These are phyloP conservation scores for Cinnamomum micranthum DNA, from an alignment of 164 flowering plant species.

Conservation along the genomic window DNA sequence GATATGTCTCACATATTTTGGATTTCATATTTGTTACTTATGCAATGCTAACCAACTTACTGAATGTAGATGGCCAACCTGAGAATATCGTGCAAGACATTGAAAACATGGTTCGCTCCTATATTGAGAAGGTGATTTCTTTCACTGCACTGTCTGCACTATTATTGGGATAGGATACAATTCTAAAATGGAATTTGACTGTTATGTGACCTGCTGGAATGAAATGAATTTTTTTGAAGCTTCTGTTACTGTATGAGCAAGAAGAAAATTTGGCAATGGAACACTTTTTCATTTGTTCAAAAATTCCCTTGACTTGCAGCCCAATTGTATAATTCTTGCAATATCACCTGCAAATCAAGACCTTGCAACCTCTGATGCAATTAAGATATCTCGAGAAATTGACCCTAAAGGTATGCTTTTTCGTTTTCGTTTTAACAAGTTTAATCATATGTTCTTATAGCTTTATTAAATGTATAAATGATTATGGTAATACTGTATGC, in stretches of 20 bases:
- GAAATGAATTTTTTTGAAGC: neutral
- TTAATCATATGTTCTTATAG: neutral
- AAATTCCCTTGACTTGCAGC: constrained; percentile 49
- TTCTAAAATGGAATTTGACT: no score
- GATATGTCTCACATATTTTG: neutral
- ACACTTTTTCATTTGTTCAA: neutral
- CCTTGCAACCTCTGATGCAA: constrained; percentile 99
- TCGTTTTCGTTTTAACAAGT: neutral
- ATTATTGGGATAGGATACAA: no score
- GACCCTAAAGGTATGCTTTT: constrained; percentile 71
- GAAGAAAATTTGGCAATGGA: neutral
- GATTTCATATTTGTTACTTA: neutral
- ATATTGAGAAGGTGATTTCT: constrained; percentile 68
- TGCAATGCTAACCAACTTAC: constrained; percentile 9
- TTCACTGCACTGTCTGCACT: no score
- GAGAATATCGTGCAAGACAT: constrained; percentile 76
- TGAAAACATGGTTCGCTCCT: constrained; percentile 86
- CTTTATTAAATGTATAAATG: no score
- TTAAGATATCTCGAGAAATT: constrained; percentile 89
- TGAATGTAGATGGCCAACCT: constrained; percentile 58
- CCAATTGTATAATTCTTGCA: constrained; percentile 86
- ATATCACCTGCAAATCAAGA: constrained; percentile 98
- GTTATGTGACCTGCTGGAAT: no score
- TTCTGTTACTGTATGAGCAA: neutral
- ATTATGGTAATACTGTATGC: neutral